A percentile compares a stretch with the other conserved stretches of the same genome.
Evolutionary conservation across 1,284 basidiomycete species (phyloP).

Genomic region (Fomitopsis pinicola): DNA sequence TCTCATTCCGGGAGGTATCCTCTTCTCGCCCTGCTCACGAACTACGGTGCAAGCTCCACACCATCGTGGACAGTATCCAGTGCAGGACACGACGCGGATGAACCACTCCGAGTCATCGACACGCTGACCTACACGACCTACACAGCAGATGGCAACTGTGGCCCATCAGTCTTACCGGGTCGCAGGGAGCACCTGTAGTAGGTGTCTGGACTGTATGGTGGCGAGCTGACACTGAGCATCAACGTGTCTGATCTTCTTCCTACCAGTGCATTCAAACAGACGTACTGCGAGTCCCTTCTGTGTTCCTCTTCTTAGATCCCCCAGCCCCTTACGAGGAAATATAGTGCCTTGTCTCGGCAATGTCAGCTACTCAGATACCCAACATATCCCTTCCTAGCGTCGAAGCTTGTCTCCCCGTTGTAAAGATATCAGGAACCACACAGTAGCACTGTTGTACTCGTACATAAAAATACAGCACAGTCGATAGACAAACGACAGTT

Average conservation of each 20-base stretch:
- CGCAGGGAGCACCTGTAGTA: slow-evolving; percentile 36
- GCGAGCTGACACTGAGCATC: background rate
- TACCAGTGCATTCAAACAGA: background rate
- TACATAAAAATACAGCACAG: too few relatives aligned
- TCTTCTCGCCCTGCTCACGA: slow-evolving; percentile 62
- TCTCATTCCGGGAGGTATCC: slow-evolving; percentile 44
- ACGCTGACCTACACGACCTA: slow-evolving; percentile 51
- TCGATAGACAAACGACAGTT: too few relatives aligned
- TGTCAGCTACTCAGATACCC: too few relatives aligned
- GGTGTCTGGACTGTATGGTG: background rate
- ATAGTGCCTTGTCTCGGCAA: too few relatives aligned
- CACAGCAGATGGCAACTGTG: slow-evolving; percentile 40
- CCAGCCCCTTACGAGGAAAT: too few relatives aligned
- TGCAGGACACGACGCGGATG: slow-evolving; percentile 39
- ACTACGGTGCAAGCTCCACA: slow-evolving; percentile 42
- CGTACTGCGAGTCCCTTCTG: background rate
- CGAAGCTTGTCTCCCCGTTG: too few relatives aligned
- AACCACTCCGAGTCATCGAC: slow-evolving; percentile 57
- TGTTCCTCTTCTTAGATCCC: background rate
- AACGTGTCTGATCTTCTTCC: background rate
- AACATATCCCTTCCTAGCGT: too few relatives aligned
- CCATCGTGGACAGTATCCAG: slow-evolving; percentile 42
- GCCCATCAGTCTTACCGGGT: slow-evolving; percentile 30
- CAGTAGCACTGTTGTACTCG: too few relatives aligned
- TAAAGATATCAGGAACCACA: too few relatives aligned